Evolutionary conservation across 805 yeast genomes (phyloP), one percentile per base, ranked within the genome.

Genomic region (Pichia phayaonensis): DNA sequence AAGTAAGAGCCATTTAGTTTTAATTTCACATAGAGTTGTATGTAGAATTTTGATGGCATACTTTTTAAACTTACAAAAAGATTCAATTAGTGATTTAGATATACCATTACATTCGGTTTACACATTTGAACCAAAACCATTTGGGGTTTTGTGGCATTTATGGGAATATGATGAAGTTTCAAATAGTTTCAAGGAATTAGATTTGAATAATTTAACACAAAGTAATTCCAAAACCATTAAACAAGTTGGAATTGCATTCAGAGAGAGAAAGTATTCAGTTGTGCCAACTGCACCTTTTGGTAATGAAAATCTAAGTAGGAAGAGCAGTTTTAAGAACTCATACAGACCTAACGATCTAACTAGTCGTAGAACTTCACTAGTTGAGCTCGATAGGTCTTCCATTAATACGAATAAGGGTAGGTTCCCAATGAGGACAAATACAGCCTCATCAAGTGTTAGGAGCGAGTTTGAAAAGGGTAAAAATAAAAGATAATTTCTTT

Each of bases 51-150:
- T 92, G 46, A 70, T 92, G 50, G 97, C 96, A 0, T 92, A 92
- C 65, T 94, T 89, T 60, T 73, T 92, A 75, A 92, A 90, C 61
- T 71, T 94, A 53, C 82, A 83, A 56, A 77, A 83, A 58, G 86
- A 86, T 40, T 74, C 88, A 0, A 86, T 92, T 52, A 90, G 95
- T 0, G 95, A 87, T 59, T 74, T 92, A 56, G 97, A 92, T 67
- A 90, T 92, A 7, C 98, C 98, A 6, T 71, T 92, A 49, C 97
- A 92, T 62, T 86, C 96, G 10, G 81, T 92, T 11, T 92, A 90
- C 64, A 79, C 92, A 51, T 75, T 92, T 54, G 97, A 92, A 62
- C 90, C 92, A 46, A 88, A 87, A 65, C 97, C 98, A 0, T 92
- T 89, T 66, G 98, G 98, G 2, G 95, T 95, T 2, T 95, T 89